Percentiles rank a stretch among this genome's conserved stretches.
Conservation (phyloP, 306 rosid species). For the Gynostemma pentaphyllum region DNA sequence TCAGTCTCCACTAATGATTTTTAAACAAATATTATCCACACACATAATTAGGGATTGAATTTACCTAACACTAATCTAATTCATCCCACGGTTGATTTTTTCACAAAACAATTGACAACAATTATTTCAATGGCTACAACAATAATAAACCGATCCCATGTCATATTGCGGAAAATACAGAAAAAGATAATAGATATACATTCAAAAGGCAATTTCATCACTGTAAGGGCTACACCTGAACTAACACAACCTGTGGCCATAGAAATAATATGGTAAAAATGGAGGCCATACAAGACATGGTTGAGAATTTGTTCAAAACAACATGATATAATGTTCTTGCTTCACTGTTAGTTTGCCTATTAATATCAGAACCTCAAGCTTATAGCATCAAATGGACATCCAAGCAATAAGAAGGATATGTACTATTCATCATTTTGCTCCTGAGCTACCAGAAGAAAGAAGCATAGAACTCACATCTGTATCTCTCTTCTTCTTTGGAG, state of each 20-base stretch:
- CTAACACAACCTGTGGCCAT: not conserved
- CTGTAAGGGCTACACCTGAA: not conserved
- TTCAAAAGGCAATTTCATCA: not conserved
- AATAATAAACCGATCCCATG: not conserved
- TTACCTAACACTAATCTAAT: too few species aligned
- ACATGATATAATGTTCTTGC: not conserved
- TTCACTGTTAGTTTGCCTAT: not conserved
- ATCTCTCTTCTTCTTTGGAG: slow-evolving; percentile 25
- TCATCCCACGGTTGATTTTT: too few species aligned
- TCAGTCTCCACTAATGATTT: too few species aligned
- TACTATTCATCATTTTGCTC: not conserved
- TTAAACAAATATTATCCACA: too few species aligned
- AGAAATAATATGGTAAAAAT: not conserved
- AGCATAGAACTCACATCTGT: not conserved
- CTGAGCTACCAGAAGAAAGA: not conserved
- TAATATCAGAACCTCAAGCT: not conserved
- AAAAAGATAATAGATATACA: not conserved
- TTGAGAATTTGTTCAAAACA: not conserved
- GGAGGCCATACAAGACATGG: not conserved
- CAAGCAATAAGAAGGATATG: not conserved
- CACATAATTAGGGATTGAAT: too few species aligned
- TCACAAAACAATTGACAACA: too few species aligned
- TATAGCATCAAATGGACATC: not conserved
- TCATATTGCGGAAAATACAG: not conserved
- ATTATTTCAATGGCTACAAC: too few species aligned